These are phyloP conservation scores for Pyronema domesticum DNA, from an alignment of 495 filamentous ascomycete species.

Conservation along the genomic window DNA sequence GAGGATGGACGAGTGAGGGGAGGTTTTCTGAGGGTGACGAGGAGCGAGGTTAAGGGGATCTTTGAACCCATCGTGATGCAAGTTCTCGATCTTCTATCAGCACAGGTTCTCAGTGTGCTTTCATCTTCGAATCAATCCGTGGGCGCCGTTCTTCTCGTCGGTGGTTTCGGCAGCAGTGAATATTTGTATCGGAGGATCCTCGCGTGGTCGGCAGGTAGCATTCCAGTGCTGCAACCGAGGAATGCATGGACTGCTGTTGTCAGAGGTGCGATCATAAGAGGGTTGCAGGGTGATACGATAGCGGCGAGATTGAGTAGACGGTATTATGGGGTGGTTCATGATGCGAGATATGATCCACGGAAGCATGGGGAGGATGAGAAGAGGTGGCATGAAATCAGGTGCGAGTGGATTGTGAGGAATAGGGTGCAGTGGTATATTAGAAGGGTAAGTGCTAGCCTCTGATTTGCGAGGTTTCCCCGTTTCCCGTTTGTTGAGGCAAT, in stretches of 20 bases:
- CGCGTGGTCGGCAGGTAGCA: conserved; percentile 17
- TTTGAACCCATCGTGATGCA: conserved; percentile 27
- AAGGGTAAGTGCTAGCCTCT: conserved; percentile 6
- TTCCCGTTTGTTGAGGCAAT: too few species aligned
- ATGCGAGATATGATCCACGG: conserved; percentile 18
- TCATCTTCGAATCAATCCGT: conserved; percentile 15
- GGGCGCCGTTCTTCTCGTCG: conserved; percentile 28
- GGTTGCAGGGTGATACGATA: conserved; percentile 24
- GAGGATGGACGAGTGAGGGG: conserved; percentile 41
- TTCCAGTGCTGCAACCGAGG: conserved; percentile 28
- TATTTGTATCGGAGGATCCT: conserved; percentile 26
- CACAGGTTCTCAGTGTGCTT: conserved; percentile 24
- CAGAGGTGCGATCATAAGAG: conserved; percentile 16
- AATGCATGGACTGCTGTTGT: conserved; percentile 30
- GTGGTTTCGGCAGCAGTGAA: conserved; percentile 30
- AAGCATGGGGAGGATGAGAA: conserved; percentile 16
- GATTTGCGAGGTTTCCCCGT: too few species aligned
- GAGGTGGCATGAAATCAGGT: conserved; percentile 20
- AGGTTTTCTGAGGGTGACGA: conserved; percentile 46
- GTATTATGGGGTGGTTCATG: conserved; percentile 30
- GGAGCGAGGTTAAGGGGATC: conserved; percentile 25
- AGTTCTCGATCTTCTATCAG: conserved; percentile 26
- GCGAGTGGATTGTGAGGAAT: conserved; percentile 22
- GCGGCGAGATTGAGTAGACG: conserved; percentile 24
- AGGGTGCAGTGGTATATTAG: conserved; percentile 31